Conservation (phyloP, 1,284 basidiomycete genomes). For the Wallemia mellicola region DNA sequence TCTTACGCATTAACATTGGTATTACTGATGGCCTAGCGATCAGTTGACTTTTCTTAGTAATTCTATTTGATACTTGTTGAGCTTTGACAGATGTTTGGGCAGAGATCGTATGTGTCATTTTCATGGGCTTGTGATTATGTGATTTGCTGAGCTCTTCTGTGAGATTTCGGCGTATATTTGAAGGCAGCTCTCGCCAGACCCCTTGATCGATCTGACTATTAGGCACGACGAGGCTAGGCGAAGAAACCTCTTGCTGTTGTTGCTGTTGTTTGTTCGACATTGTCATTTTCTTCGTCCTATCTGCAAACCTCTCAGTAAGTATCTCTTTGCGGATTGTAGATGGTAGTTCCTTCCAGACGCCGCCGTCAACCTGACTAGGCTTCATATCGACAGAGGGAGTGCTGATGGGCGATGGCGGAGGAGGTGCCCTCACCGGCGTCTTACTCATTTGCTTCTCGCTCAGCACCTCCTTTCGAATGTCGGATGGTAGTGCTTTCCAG, state of each 20-base stretch:
- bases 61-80: too few relatives aligned
- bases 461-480: too few relatives aligned
- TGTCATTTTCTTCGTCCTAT: too few relatives aligned
- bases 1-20: background rate
- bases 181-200: background rate
- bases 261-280: background rate
- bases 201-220: too few relatives aligned
- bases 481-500: too few relatives aligned
- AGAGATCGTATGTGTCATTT: background rate
- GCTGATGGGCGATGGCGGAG: background rate
- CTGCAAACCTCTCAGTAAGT: too few relatives aligned
- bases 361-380: conserved; percentile 31
- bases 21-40: background rate
- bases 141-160: background rate
- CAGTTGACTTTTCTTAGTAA: too few relatives aligned
- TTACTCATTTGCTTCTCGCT: background rate
- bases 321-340: conserved; percentile 36
- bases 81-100: background rate
- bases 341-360: conserved; percentile 39
- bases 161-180: background rate
- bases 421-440: background rate
- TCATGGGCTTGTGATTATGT: background rate
- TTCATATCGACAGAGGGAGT: background rate
- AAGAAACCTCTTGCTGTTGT: background rate
- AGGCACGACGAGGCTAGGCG: too few relatives aligned